These are phyloP conservation scores for Trichoderma orchidacearum DNA, from an alignment of 495 filamentous ascomycete species.

Conservation along the genomic window DNA sequence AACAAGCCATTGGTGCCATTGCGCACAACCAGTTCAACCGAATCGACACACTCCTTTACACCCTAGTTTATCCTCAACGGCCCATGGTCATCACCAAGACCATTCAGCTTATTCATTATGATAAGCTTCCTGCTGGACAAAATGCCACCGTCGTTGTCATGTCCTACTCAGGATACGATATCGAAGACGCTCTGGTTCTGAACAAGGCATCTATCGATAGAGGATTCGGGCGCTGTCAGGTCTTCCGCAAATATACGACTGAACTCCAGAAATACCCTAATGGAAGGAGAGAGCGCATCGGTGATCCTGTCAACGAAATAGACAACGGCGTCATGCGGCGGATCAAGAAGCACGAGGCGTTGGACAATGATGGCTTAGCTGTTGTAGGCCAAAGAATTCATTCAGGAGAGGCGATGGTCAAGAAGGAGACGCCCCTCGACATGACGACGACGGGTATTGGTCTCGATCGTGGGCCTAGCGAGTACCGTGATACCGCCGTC, in stretches of 20 bases:
- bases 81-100: slow-evolving; percentile 95
- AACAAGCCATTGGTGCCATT: slow-evolving; percentile 97
- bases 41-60: slow-evolving; percentile 89
- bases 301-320: slow-evolving; percentile 41
- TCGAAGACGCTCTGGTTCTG: slow-evolving; percentile 92
- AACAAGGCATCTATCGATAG: slow-evolving; percentile 92
- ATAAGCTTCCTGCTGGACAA: slow-evolving; percentile 92
- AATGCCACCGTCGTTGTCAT: slow-evolving; percentile 96
- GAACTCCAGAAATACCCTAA: slow-evolving; percentile 72
- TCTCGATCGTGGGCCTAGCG: slow-evolving; percentile 45
- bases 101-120: slow-evolving; percentile 93
- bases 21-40: slow-evolving; percentile 93
- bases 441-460: slow-evolving; percentile 49
- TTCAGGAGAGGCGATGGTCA: slow-evolving; percentile 69
- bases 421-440: slow-evolving; percentile 70
- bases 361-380: slow-evolving; percentile 72
- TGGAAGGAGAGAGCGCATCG: slow-evolving; percentile 60
- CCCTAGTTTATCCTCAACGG: slow-evolving; percentile 95
- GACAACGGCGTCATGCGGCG: slow-evolving; percentile 33
- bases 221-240: slow-evolving; percentile 91
- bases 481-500: slow-evolving; percentile 55
- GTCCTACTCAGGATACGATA: slow-evolving; percentile 99
- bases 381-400: slow-evolving; percentile 65
- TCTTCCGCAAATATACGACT: slow-evolving; percentile 76
- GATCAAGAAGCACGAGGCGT: slow-evolving; percentile 56